Evolutionary conservation across 768 basidiomycete species (phyloP).

Genomic region (Trametes villosa): DNA sequence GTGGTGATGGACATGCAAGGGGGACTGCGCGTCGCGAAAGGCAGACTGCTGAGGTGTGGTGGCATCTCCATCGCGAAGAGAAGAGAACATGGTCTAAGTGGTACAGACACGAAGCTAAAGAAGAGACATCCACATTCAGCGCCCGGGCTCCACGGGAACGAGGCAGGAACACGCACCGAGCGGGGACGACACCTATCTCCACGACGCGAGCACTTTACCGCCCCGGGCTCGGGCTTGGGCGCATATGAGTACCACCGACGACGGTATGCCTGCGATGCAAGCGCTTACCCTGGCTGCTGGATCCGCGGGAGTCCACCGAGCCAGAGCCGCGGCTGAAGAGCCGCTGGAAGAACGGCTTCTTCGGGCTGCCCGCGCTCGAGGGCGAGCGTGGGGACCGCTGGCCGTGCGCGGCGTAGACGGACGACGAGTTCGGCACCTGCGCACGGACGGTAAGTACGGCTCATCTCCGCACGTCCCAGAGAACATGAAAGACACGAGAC

Average conservation of each 20-base stretch:
- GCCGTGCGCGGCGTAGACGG: constrained; percentile 58
- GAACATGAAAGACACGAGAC: constrained; percentile 19
- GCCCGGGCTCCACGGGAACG: neutral
- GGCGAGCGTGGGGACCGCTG: constrained; percentile 60
- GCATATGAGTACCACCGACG: constrained; percentile 24
- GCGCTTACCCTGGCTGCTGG: constrained; percentile 28
- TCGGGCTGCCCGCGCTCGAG: constrained; percentile 35
- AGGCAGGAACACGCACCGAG: constrained; percentile 1
- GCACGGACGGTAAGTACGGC: constrained; percentile 9
- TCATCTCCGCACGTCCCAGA: constrained; percentile 16
- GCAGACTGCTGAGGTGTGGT: neutral
- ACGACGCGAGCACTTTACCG: constrained; percentile 12
- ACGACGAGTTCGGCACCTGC: constrained; percentile 50
- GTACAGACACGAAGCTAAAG: neutral
- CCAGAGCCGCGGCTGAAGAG: constrained; percentile 46
- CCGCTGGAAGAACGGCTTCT: constrained; percentile 66
- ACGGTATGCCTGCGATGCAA: constrained; percentile 25
- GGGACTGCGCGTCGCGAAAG: neutral
- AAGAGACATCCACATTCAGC: neutral
- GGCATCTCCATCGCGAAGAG: neutral
- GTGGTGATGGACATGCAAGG: neutral
- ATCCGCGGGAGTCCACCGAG: constrained; percentile 28
- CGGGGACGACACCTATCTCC: constrained; percentile 4
- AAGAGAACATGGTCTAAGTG: neutral
- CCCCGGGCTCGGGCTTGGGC: constrained; percentile 18